Conservation (phyloP, 2,329 filamentous ascomycete genomes). For the Endoconidiophora laricicola region DNA sequence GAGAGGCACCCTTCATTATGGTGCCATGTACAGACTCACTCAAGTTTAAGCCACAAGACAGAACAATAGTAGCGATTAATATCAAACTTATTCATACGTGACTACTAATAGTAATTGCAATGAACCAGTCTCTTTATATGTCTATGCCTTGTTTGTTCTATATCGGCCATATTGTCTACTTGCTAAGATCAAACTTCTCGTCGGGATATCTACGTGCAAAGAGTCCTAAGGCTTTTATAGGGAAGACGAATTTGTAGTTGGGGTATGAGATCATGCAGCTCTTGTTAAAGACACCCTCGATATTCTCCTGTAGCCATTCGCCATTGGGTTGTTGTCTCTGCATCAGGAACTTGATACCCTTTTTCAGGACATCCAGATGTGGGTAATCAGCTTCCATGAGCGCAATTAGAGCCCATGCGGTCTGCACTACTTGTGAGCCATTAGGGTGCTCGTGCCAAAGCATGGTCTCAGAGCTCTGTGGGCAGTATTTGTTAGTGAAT, state of each 20-base stretch:
- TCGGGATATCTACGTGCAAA: constrained; percentile 60
- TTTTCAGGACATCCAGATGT: constrained; percentile 52
- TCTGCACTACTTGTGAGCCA: constrained; percentile 82
- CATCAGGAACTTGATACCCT: constrained; percentile 69
- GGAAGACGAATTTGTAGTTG: constrained; percentile 96
- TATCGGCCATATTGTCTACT: too few relatives aligned
- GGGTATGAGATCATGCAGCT: constrained; percentile 98
- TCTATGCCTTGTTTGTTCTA: too few relatives aligned
- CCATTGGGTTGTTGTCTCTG: constrained; percentile 70
- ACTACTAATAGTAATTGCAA: too few relatives aligned
- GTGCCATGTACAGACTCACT: too few relatives aligned
- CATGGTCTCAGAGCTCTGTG: constrained; percentile 57
- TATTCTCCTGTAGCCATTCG: constrained; percentile 88
- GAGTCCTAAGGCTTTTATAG: constrained; percentile 85
- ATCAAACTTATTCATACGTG: too few relatives aligned
- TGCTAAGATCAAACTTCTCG: constrained; percentile 28
- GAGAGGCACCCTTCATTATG: too few relatives aligned
- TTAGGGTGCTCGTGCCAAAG: constrained; percentile 57
- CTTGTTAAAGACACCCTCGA: constrained; percentile 98
- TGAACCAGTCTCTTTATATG: too few relatives aligned
- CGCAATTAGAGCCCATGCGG: constrained; percentile 73
- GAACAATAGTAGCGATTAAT: too few relatives aligned
- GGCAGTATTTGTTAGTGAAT: constrained; percentile 6
- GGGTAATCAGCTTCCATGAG: constrained; percentile 74
- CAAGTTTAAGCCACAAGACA: too few relatives aligned